Percentiles rank a stretch among this genome's conserved stretches.
phyloP scores from a whole-genome alignment of 441 rosid genomes.

The Gossypium gossypioides region DNA sequence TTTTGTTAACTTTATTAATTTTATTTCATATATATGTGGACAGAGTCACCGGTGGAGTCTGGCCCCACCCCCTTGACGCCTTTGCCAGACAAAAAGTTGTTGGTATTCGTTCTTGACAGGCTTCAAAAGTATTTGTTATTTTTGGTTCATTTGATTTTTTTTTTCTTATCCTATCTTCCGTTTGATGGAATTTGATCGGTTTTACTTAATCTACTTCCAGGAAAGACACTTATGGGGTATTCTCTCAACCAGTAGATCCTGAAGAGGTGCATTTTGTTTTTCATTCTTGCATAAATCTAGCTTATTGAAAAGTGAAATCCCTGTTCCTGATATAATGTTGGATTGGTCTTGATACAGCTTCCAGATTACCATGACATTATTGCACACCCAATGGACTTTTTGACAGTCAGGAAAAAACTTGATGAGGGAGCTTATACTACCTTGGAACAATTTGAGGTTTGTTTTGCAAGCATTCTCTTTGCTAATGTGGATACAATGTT shows the following conservation, averaged over 20 bases:
- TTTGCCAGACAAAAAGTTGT: conserved; percentile 85
- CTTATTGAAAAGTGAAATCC: neutral
- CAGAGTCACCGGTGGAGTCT: conserved; percentile 57
- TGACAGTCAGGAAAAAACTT: conserved; percentile 59
- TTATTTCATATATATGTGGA: conserved; percentile 33
- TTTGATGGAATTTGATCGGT: conserved; percentile 21
- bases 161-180: neutral
- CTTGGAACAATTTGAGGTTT: conserved; percentile 77
- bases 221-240: conserved; percentile 87
- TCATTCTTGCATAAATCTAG: neutral
- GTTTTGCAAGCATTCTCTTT: conserved; percentile 13
- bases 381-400: conserved; percentile 74
- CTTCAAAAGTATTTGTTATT: conserved; percentile 70
- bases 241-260: conserved; percentile 83
- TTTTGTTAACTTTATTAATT: conserved; percentile 18
- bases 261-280: conserved; percentile 51
- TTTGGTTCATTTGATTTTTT: conserved; percentile 20
- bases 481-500: neutral
- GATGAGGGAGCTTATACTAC: conserved; percentile 44
- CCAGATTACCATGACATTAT: conserved; percentile 78
- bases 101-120: conserved; percentile 79
- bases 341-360: conserved; percentile 44
- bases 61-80: conserved; percentile 52
- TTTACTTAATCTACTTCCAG: conserved; percentile 32
- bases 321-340: conserved; percentile 3